These are phyloP conservation scores for Grifola frondosa DNA, from an alignment of 1,284 basidiomycete genomes.

Conservation along the genomic window DNA sequence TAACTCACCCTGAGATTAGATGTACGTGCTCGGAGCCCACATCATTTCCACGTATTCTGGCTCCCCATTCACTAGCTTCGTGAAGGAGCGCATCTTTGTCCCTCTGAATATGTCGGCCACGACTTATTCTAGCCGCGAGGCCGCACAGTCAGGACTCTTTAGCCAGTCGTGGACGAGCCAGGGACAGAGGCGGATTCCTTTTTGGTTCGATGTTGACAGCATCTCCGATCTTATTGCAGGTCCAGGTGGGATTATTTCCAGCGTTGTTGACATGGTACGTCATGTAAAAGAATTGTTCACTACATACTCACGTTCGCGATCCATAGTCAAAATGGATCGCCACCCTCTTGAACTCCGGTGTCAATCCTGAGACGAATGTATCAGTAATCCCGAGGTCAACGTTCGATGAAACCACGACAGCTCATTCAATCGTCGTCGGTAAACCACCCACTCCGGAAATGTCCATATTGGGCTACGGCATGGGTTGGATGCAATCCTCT, in stretches of 20 bases:
- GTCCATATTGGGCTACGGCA: slow-evolving; percentile 38
- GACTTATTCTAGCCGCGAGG: slow-evolving; percentile 18
- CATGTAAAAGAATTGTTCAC: too few species aligned
- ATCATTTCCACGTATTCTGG: slow-evolving; percentile 36
- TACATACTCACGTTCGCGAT: background rate
- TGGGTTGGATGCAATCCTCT: slow-evolving; percentile 40
- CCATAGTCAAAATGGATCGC: slow-evolving; percentile 42
- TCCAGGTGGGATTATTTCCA: slow-evolving; percentile 35
- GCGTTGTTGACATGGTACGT: slow-evolving; percentile 32
- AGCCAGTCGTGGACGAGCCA: slow-evolving; percentile 32
- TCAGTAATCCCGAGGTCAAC: slow-evolving; percentile 39
- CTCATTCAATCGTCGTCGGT: slow-evolving; percentile 22
- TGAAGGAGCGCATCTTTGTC: slow-evolving; percentile 2
- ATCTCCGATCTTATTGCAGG: slow-evolving; percentile 27
- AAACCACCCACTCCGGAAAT: slow-evolving; percentile 2
- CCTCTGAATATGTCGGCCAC: slow-evolving; percentile 6
- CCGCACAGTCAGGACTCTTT: slow-evolving; percentile 31
- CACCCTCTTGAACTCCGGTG: slow-evolving; percentile 43
- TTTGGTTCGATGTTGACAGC: slow-evolving; percentile 26
- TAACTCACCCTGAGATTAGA: slow-evolving; percentile 1
- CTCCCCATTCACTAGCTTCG: slow-evolving; percentile 24
- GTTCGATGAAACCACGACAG: slow-evolving; percentile 38
- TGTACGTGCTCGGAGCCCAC: slow-evolving; percentile 24
- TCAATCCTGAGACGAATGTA: slow-evolving; percentile 40
- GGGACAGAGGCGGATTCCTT: slow-evolving; percentile 30